Percentiles rank a stretch among this genome's conserved stretches.
These are phyloP conservation scores for Bromus sterilis DNA, from an alignment of 176 grass and related monocot genomes.

Conservation along the genomic window DNA sequence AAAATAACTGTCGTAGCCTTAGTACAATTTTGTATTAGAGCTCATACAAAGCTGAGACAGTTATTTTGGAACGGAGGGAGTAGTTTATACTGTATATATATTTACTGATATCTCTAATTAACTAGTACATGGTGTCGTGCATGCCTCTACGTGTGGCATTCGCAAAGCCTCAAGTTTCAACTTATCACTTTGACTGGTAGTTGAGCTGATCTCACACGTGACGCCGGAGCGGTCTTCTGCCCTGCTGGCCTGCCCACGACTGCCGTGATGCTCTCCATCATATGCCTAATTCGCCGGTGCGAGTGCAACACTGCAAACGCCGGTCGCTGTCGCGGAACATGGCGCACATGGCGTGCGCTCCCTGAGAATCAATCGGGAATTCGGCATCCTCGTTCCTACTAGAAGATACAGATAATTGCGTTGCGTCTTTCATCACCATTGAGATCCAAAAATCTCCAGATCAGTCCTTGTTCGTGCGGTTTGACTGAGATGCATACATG, in stretches of 20 bases:
- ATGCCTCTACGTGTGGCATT: background rate
- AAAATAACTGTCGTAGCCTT: too few species aligned
- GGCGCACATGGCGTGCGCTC: background rate
- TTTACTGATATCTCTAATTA: too few species aligned
- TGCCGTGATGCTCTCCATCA: background rate
- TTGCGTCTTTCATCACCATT: too few species aligned
- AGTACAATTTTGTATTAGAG: too few species aligned
- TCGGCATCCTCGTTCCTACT: too few species aligned
- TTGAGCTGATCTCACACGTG: background rate
- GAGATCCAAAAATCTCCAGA: background rate
- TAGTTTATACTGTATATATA: too few species aligned
- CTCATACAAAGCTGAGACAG: too few species aligned
- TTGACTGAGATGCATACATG: background rate
- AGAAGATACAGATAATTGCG: too few species aligned
- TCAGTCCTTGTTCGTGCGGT: background rate
- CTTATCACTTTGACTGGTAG: conserved; percentile 20
- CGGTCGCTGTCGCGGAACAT: background rate
- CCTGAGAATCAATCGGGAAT: background rate
- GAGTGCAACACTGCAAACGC: background rate
- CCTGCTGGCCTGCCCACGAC: background rate
- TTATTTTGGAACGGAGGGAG: too few species aligned
- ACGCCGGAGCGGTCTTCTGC: background rate
- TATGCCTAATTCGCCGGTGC: background rate
- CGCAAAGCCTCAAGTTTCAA: background rate
- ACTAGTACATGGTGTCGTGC: background rate